Conservation (phyloP, 441 rosid genomes). For the Breynia disticha region DNA sequence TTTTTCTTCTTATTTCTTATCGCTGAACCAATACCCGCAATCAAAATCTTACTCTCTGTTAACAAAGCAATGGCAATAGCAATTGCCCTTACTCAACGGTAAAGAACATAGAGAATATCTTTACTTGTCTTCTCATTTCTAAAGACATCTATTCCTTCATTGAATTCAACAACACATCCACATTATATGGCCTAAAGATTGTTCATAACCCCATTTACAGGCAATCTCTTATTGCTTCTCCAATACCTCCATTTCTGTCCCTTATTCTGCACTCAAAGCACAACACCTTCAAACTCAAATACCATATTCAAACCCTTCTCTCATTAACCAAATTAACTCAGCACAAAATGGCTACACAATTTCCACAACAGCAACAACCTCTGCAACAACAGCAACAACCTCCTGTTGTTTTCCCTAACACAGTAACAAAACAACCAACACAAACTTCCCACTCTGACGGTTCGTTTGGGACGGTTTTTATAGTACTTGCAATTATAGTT, state of each 20-base stretch:
- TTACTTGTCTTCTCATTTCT: slow-evolving; percentile 38
- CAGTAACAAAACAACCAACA: slow-evolving; percentile 28
- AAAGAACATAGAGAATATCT: slow-evolving; percentile 30
- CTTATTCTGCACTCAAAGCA: slow-evolving; percentile 53
- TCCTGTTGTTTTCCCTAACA: slow-evolving; percentile 46
- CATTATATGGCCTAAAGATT: background rate
- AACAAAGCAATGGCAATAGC: slow-evolving; percentile 34
- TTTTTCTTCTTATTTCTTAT: background rate
- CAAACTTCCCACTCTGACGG: slow-evolving; percentile 21
- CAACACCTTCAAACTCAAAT: slow-evolving; percentile 6
- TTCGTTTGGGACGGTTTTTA: slow-evolving; percentile 22
- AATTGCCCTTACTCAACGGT: slow-evolving; percentile 18
- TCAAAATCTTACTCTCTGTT: slow-evolving; percentile 48
- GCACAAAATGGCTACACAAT: slow-evolving; percentile 29
- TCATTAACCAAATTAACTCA: slow-evolving; percentile 2
- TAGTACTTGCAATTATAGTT: slow-evolving; percentile 23
- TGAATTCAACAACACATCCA: slow-evolving; percentile 13
- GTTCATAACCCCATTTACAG: slow-evolving; percentile 16
- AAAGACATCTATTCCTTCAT: slow-evolving; percentile 30
- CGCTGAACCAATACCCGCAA: background rate
- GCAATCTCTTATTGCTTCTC: slow-evolving; percentile 23
- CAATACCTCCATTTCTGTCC: slow-evolving; percentile 21
- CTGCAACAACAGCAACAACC: slow-evolving; percentile 30
- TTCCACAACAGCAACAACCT: slow-evolving; percentile 11
- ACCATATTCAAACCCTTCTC: slow-evolving; percentile 10